Evolutionary conservation across 257 asterid species (phyloP), one percentile per base, ranked within the genome.

Genomic region (Hygrophila difformis): DNA sequence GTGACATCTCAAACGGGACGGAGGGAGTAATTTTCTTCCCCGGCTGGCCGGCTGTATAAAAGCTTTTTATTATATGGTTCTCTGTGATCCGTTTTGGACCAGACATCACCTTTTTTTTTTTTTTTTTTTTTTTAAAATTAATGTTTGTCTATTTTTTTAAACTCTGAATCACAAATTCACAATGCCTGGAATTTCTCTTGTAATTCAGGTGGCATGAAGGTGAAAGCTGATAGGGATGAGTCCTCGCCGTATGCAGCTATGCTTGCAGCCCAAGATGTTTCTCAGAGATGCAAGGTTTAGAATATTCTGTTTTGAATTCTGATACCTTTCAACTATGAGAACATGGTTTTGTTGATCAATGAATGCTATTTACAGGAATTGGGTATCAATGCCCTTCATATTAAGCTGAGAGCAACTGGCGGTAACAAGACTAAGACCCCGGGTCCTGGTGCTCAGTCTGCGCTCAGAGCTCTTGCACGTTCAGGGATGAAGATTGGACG

Each of bases 371-470:
- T 39, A 19, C 76, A 86, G 96, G 97, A 87, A 36, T 79, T 87
- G 65, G 97, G 97, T 6, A 65, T 87, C 35, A 75, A 65, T 61
- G 97, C 94, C 15, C 91, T 87, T 38, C 97, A 87, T 28, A 87
- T 87, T 39, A 87, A 80, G 68, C 97, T 87, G 47, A 78, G 97
- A 39, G 97, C 97, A 17, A 87, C 97, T 3, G 97, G 97, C 4
- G 97, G 97, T 8, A 87, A 87, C 46, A 87, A 87, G 61, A 87
- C 97, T 0, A 87, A 87, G 87, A 83, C 97, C 42, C 97, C 97
- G 36, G 97, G 97, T 3, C 97, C 97, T 56, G 97, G 97, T 69
- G 97, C 97, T 13, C 97, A 87, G 49, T 83, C 97, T 23, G 97
- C 97, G 1, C 93, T 87, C 18, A 63, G 97, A 38, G 94, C 97